Base-by-base conservation (phyloP, 768 basidiomycete genomes). In the Lyophyllum semitale region DNA sequence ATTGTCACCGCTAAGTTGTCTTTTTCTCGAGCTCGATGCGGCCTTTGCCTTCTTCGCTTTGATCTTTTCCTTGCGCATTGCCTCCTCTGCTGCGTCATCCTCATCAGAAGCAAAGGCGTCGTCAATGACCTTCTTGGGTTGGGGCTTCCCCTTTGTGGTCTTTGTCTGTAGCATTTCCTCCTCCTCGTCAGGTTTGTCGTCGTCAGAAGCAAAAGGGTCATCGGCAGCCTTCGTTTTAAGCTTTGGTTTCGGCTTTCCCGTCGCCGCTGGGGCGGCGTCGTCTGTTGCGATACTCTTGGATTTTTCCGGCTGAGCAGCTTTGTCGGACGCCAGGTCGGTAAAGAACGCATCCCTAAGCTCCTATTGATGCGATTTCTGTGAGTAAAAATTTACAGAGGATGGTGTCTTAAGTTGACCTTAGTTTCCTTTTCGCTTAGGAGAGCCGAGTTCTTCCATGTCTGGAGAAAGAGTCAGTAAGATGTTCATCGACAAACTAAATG, bases 371-470 rank as follows among this genome's bases (percentile, higher is more conserved):
- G 27, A 18, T 25, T 18, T 48, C 13, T 26, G 26, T 47, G 25
- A 52, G 47, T 22, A 13, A 20, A 20, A 6, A 25, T 25, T 33
- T 29, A 55, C 23, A 12, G 26, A 40, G 25, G 15, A 43, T 29
- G 25, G 45, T 23, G 8, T 23, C 37, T 23, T 35, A n/a, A 17
- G 8, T 55, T 41, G 58, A 83, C 89, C 75, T 88, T 86, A 57
- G 81, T 80, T 66, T 89, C 85, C 41, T 78, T 64, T 17, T 87
- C 86, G 18, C 76, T 73, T 53, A 90, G 62, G 18, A 91, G 66
- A 25, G 78, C 74, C 8, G 76, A 71, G 61, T 82, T 85, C 71
- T 86, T 89, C 87, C 89, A 90, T 27, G 84, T 74, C 89, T 89
- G 53, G 26, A 37, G 41, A 11, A 23, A 13, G 17, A 48, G 20